These are phyloP conservation scores for Vicia villosa DNA, from an alignment of 306 rosid genomes.

Conservation along the genomic window DNA sequence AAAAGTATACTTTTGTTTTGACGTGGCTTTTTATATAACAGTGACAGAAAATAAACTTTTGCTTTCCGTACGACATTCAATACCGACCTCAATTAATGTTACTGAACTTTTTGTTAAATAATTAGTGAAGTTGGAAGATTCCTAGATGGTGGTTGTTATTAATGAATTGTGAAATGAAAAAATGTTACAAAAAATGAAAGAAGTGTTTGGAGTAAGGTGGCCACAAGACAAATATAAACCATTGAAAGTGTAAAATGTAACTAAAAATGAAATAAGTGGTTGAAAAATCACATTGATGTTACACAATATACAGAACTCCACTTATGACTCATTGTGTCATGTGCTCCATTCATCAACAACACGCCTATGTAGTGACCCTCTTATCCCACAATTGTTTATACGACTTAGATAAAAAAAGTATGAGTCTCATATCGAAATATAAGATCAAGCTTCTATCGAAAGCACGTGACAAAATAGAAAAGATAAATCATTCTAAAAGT, in stretches of 20 bases:
- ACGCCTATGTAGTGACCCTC: not conserved
- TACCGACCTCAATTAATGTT: not conserved
- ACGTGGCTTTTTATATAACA: too few species aligned
- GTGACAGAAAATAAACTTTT: too few species aligned
- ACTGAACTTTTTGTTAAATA: not conserved
- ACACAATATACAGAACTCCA: conserved; percentile 17
- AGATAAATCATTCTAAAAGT: too few species aligned
- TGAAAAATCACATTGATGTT: not conserved
- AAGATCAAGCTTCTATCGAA: not conserved
- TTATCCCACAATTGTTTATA: not conserved
- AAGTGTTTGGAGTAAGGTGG: not conserved
- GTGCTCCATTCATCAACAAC: not conserved
- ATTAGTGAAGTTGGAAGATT: not conserved
- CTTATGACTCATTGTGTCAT: not conserved
- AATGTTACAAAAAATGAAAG: not conserved
- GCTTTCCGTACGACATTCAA: too few species aligned
- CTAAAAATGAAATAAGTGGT: too few species aligned
- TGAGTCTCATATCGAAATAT: not conserved
- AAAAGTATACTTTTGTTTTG: too few species aligned
- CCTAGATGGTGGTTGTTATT: not conserved
- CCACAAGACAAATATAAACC: conserved; percentile 27
- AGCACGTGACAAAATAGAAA: not conserved
- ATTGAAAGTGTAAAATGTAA: conserved; percentile 34
- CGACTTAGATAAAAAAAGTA: not conserved
- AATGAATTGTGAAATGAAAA: not conserved